Evolutionary conservation across 2,329 filamentous ascomycete species (phyloP).

Genomic region (Exophiala sp.): DNA sequence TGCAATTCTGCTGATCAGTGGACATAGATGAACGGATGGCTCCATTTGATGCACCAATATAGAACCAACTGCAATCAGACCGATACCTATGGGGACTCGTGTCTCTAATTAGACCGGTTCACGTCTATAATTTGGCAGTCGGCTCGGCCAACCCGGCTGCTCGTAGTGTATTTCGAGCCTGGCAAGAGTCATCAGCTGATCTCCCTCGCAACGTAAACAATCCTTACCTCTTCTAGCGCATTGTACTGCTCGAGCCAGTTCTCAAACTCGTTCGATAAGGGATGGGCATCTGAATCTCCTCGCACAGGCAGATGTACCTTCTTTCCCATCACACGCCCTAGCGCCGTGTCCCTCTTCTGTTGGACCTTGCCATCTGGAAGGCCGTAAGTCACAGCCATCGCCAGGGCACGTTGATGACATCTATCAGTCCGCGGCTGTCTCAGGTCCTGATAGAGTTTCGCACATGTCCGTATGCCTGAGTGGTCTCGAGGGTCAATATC

Average conservation of each 20-base stretch:
- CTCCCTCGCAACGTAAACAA: background rate
- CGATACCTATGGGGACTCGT: no score
- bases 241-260: constrained; percentile 8
- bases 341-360: constrained; percentile 2
- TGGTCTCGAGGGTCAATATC: background rate
- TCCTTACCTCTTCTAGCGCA: constrained; percentile 2
- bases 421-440: constrained; percentile 2
- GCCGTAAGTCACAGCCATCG: background rate
- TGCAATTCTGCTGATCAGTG: constrained; percentile 74
- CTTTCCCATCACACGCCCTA: background rate
- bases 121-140: background rate
- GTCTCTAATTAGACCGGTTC: no score
- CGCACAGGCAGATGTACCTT: background rate
- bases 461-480: background rate
- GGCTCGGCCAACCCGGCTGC: background rate
- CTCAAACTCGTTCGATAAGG: constrained; percentile 5
- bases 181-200: background rate
- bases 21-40: constrained; percentile 34
- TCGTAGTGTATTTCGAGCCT: background rate
- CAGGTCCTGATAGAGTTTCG: background rate
- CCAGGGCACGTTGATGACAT: background rate
- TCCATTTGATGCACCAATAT: background rate
- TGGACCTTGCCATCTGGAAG: constrained; percentile 4
- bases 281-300: background rate
- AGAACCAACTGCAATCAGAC: no score